Evolutionary conservation across 2,329 filamentous ascomycete species (phyloP), one percentile per base, ranked within the genome.

Genomic region (Neurospora sp.): DNA sequence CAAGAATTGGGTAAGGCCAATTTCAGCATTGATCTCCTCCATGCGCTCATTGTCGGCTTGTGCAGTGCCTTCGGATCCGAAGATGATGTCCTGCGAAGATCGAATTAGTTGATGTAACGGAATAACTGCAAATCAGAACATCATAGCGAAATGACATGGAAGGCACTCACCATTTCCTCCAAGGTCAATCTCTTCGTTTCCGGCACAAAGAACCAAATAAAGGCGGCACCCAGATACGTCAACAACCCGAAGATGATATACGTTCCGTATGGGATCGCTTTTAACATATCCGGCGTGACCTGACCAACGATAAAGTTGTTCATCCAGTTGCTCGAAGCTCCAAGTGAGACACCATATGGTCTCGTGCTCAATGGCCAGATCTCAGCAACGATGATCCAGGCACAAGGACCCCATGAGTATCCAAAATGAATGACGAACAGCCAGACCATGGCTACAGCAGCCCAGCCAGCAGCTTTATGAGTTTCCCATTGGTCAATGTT

Each of bases 391-490:
- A 93, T 83, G 71, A 92, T 91, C 91, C 91, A 93, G 0, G 88
- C 86, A 74, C 88, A 90, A 2, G 90, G 91, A 0, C 90, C 89
- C 91, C 91, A 93, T 0, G 86, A 88, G 77, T 92, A 92, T 38
- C 89, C 91, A 75, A 93, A 93, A 78, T 91, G 86, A 38, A 92
- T 82, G 37, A 92, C 88, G 73, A 91, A 93, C 0, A 93, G 82
- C 90, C 91, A 93, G 8, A 91, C 87, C 86, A 91, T 90, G 68
- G 77, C 80, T 2, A 85, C 82, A 6, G 85, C 89, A 0, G 89
- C 91, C 91, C 91, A 93, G 1, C 91, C 91, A 0, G 89, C 89
- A 0, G 85, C 86, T 6, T 78, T 74, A 71, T 92, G 85, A 0
- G 81, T 76, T 0, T 79, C 77, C 83, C 90, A 93, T 3, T 83